Percentiles rank a stretch among this genome's conserved stretches.
phyloP scores from a whole-genome alignment of 1,139 yeast genomes.

The Blastobotrys ciferrii region DNA sequence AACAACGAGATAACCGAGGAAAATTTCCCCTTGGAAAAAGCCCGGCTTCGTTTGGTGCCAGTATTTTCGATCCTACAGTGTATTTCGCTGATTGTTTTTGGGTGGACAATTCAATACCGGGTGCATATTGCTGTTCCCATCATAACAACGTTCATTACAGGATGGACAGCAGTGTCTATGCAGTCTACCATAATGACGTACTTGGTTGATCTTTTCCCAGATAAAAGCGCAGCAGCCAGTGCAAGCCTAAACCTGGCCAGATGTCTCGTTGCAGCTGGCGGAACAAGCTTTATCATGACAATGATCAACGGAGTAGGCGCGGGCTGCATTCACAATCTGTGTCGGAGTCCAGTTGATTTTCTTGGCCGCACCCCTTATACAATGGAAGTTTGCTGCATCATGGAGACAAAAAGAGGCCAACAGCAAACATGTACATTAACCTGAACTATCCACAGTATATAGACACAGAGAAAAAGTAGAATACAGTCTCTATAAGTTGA shows the following conservation, averaged over 20 bases:
- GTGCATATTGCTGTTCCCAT: slow-evolving; percentile 52
- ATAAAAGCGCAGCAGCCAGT: slow-evolving; percentile 54
- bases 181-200: slow-evolving; percentile 45
- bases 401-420: neutral
- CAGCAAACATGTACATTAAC: too few species aligned
- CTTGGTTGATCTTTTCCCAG: slow-evolving; percentile 59
- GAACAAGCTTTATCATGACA: slow-evolving; percentile 54
- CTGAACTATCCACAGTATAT: too few species aligned
- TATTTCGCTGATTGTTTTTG: slow-evolving; percentile 50
- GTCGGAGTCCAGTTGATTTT: slow-evolving; percentile 14
- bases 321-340: slow-evolving; percentile 58
- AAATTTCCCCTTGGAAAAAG: slow-evolving; percentile 45
- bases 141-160: slow-evolving; percentile 48
- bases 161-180: slow-evolving; percentile 49
- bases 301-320: slow-evolving; percentile 53
- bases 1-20: slow-evolving; percentile 27
- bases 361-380: neutral
- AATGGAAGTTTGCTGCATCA: neutral
- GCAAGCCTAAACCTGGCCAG: slow-evolving; percentile 57
- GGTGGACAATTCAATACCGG: slow-evolving; percentile 58
- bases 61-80: slow-evolving; percentile 35
- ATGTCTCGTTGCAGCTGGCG: slow-evolving; percentile 56
- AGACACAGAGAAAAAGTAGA: too few species aligned
- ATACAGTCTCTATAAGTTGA: too few species aligned
- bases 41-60: slow-evolving; percentile 40